phyloP scores from a whole-genome alignment of 1,139 yeast genomes.

The Barnettozyma hawaiiensis region DNA sequence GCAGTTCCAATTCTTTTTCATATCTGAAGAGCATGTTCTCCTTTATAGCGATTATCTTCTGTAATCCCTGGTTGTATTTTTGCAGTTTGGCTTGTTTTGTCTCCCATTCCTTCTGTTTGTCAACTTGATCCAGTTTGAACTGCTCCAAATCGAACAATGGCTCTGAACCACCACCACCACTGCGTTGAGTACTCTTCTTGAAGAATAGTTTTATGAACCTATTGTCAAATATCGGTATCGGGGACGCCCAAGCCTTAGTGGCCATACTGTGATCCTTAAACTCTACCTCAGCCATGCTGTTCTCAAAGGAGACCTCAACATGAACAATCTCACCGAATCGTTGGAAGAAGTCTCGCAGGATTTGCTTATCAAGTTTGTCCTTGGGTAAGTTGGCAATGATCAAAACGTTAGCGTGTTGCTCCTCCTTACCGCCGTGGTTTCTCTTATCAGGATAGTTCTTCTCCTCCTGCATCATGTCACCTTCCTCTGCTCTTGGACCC shows the following conservation, averaged over 20 bases:
- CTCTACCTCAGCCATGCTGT: conserved; percentile 34
- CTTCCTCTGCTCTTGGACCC: not conserved
- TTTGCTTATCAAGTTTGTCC: conserved; percentile 34
- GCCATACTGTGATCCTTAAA: conserved; percentile 36
- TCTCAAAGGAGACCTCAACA: conserved; percentile 27
- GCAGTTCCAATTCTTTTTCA: conserved; percentile 28
- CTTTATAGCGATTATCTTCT: conserved; percentile 31
- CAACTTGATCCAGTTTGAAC: conserved; percentile 32
- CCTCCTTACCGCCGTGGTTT: conserved; percentile 8
- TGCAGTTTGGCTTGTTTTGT: conserved; percentile 33
- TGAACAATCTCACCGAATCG: conserved; percentile 35
- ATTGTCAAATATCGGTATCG: conserved; percentile 43
- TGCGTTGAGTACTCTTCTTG: conserved; percentile 23
- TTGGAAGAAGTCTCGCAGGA: conserved; percentile 33
- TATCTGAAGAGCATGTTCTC: conserved; percentile 29
- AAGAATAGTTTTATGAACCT: conserved; percentile 44
- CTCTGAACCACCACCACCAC: conserved; percentile 8
- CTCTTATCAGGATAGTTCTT: conserved; percentile 12
- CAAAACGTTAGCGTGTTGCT: conserved; percentile 24
- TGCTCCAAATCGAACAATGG: conserved; percentile 32
- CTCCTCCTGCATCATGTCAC: too few species aligned
- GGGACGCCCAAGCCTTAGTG: conserved; percentile 37
- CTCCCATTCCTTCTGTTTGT: conserved; percentile 38
- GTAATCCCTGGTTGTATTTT: conserved; percentile 31
- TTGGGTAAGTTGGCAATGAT: conserved; percentile 40